Percentiles rank a stretch among this genome's conserved stretches.
These are phyloP conservation scores for Hortiboletus flavorubellus DNA, from an alignment of 768 basidiomycete genomes.

Conservation along the genomic window DNA sequence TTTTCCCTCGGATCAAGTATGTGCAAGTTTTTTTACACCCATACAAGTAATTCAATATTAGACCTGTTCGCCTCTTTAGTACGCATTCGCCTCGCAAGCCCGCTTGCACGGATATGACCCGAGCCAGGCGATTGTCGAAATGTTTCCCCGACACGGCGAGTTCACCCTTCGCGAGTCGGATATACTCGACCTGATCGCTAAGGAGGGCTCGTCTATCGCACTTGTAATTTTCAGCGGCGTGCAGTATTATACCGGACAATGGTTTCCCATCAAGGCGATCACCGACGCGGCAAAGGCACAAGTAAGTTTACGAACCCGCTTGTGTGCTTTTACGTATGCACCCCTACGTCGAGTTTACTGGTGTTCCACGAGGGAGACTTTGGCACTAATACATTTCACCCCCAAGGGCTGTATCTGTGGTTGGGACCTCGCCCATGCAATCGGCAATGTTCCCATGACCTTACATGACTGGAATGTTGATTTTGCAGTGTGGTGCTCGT, in stretches of 20 bases:
- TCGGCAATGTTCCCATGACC: slow-evolving; percentile 86
- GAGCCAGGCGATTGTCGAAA: slow-evolving; percentile 67
- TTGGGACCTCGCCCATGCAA: slow-evolving; percentile 95
- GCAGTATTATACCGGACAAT: slow-evolving; percentile 97
- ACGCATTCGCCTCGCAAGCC: slow-evolving; percentile 94
- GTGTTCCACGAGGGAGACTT: slow-evolving; percentile 6
- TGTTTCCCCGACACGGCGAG: slow-evolving; percentile 81
- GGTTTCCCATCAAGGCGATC: slow-evolving; percentile 83
- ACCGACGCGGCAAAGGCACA: slow-evolving; percentile 81
- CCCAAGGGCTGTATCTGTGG: slow-evolving; percentile 89
- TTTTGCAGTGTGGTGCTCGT: slow-evolving; percentile 98
- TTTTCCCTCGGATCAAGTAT: slow-evolving; percentile 95
- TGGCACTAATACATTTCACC: slow-evolving; percentile 12
- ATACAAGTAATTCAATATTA: slow-evolving; percentile 14
- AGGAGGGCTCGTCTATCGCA: slow-evolving; percentile 75
- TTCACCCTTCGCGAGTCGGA: slow-evolving; percentile 84
- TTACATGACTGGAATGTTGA: slow-evolving; percentile 95
- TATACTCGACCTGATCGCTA: slow-evolving; percentile 70
- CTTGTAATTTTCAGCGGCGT: slow-evolving; percentile 92
- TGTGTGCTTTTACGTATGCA: slow-evolving; percentile 27
- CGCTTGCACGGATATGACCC: slow-evolving; percentile 75
- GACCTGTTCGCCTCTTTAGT: slow-evolving; percentile 46
- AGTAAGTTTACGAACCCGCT: slow-evolving; percentile 42
- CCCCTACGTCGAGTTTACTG: slow-evolving; percentile 7
- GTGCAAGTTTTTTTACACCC: slow-evolving; percentile 22